These are phyloP conservation scores for Jackrogersella minutella DNA, from an alignment of 495 filamentous ascomycete species.

Conservation along the genomic window DNA sequence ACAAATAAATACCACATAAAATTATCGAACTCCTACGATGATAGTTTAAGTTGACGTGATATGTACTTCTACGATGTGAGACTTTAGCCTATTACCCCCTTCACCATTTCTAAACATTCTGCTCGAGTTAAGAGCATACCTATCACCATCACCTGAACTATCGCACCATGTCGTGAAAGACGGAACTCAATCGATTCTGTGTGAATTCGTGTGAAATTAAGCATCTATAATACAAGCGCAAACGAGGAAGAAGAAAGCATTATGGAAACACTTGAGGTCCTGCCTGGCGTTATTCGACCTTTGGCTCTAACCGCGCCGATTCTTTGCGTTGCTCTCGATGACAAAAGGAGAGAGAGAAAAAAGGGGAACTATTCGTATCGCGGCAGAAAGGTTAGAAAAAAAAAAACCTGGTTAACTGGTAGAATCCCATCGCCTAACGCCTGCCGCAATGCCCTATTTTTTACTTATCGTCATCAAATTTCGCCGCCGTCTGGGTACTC, in stretches of 20 bases:
- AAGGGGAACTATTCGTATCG: not conserved
- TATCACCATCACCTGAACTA: not conserved
- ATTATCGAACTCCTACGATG: not conserved
- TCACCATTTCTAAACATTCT: not conserved
- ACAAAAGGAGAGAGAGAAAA: not conserved
- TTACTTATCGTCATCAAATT: constrained; percentile 18
- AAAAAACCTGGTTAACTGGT: not conserved
- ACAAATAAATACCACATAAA: constrained; percentile 1
- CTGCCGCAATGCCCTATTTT: constrained; percentile 23
- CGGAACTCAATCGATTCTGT: not conserved
- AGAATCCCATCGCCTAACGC: constrained; percentile 10
- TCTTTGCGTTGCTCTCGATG: too few species aligned
- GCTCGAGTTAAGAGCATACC: too few species aligned
- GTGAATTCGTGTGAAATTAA: not conserved
- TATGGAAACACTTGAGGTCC: not conserved
- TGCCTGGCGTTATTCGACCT: not conserved
- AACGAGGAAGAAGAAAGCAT: not conserved
- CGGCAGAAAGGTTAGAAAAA: not conserved
- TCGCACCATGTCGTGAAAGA: not conserved
- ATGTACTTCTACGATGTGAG: not conserved
- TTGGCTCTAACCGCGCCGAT: too few species aligned
- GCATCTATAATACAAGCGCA: not conserved
- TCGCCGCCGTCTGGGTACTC: constrained; percentile 8
- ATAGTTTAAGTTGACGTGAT: not conserved
- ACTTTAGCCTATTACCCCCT: not conserved